phyloP scores from a whole-genome alignment of 106 monocot species.

The Phalaenopsis aphrodite region DNA sequence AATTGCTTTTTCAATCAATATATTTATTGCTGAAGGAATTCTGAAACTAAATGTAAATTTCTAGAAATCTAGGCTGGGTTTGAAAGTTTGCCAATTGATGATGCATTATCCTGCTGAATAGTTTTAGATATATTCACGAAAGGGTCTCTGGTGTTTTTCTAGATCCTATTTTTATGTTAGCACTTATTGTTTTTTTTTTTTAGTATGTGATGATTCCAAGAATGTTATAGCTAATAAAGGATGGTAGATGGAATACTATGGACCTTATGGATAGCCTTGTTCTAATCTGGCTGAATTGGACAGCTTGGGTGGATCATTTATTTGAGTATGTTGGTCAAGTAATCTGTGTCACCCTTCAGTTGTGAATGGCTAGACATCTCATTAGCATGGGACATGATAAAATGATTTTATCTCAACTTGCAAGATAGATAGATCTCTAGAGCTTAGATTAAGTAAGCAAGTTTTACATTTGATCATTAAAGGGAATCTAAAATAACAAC shows the following conservation, averaged over 20 bases:
- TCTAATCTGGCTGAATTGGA: too few relatives aligned
- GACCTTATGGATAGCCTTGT: not conserved
- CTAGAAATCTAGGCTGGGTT: not conserved
- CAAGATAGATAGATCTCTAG: too few relatives aligned
- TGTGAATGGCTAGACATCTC: too few relatives aligned
- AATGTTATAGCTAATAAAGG: not conserved
- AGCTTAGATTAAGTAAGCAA: too few relatives aligned
- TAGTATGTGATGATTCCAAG: not conserved
- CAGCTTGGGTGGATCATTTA: too few relatives aligned
- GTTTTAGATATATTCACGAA: not conserved
- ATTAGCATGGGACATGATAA: too few relatives aligned
- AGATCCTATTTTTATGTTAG: not conserved
- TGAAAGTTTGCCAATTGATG: not conserved
- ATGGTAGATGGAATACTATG: not conserved
- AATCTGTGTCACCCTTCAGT: too few relatives aligned
- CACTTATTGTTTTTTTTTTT: not conserved
- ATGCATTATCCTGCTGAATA: not conserved
- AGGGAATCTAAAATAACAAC: too few relatives aligned
- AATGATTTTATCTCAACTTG: too few relatives aligned
- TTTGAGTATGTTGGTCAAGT: too few relatives aligned
- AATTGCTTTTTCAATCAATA: not conserved
- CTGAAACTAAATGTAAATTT: not conserved
- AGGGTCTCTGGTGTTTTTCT: not conserved
- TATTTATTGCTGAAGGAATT: not conserved
- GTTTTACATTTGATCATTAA: too few relatives aligned